phyloP scores from a whole-genome alignment of 2,329 filamentous ascomycete species.

The Colletotrichum scovillei region DNA sequence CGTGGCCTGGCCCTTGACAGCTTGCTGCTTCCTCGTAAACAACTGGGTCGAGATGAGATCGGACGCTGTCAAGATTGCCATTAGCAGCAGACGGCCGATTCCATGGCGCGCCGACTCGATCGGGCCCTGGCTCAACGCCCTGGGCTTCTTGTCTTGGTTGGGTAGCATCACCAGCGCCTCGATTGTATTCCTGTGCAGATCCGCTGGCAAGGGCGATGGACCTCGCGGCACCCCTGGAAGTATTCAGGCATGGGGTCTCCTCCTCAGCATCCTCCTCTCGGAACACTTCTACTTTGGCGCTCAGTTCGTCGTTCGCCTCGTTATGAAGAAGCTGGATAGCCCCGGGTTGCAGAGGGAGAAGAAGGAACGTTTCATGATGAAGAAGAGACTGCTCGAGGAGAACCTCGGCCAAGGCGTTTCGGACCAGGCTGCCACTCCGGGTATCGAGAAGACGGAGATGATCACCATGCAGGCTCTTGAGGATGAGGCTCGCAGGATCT shows the following conservation, averaged over 20 bases:
- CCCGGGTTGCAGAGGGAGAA: constrained; percentile 88
- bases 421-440: constrained; percentile 58
- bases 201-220: constrained; percentile 75
- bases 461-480: constrained; percentile 75
- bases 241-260: constrained; percentile 82
- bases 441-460: constrained; percentile 65
- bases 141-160: constrained; percentile 93
- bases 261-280: constrained; percentile 84
- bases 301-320: constrained; percentile 77
- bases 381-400: constrained; percentile 83
- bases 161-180: constrained; percentile 89
- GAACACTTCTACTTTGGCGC: constrained; percentile 91
- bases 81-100: constrained; percentile 88
- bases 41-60: constrained; percentile 96
- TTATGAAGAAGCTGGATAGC: constrained; percentile 84
- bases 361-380: constrained; percentile 81
- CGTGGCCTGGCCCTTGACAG: constrained; percentile 93
- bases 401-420: constrained; percentile 70
- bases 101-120: constrained; percentile 94
- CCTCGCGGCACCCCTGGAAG: constrained; percentile 74
- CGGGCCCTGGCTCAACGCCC: constrained; percentile 87
- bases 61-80: constrained; percentile 93
- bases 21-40: constrained; percentile 89
- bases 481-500: constrained; percentile 67
- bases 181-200: constrained; percentile 91